Evolutionary conservation across 139 green algal species (phyloP).

Genomic region (Coelastrella sp.): DNA sequence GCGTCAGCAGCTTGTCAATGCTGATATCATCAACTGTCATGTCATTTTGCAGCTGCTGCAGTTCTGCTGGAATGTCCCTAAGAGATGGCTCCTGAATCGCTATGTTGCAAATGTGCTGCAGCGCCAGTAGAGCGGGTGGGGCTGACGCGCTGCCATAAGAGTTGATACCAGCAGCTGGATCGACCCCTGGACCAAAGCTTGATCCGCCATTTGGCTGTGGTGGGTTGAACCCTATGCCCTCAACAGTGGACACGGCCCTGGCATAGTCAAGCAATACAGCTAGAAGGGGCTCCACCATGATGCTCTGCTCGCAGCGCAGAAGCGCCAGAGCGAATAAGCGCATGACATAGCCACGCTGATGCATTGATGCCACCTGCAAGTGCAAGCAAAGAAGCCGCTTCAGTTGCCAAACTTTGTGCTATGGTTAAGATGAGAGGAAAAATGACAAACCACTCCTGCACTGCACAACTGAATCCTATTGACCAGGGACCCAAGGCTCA

Average conservation of each 20-base stretch:
- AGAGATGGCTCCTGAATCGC: conserved; percentile 34
- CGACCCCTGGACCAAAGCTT: neutral
- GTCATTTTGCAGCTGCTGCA: conserved; percentile 52
- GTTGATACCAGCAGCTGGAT: neutral
- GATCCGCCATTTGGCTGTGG: neutral
- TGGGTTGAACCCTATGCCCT: neutral
- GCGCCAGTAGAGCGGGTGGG: conserved; percentile 22
- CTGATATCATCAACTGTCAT: conserved; percentile 55
- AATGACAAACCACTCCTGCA: too few species aligned
- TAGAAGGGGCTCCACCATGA: conserved; percentile 26
- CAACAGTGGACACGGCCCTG: neutral
- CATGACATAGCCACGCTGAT: conserved; percentile 38
- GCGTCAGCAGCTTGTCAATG: conserved; percentile 52
- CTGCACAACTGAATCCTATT: too few species aligned
- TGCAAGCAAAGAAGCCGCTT: neutral
- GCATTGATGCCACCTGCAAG: conserved; percentile 46
- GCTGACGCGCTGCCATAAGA: neutral
- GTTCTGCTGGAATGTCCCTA: conserved; percentile 18
- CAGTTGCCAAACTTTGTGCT: too few species aligned
- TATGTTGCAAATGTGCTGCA: conserved; percentile 41
- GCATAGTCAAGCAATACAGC: conserved; percentile 15
- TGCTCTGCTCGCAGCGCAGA: conserved; percentile 24
- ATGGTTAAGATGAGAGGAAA: too few species aligned
- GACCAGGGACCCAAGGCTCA: too few species aligned
- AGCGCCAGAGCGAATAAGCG: conserved; percentile 30